Conservation (phyloP, 225 moss, liverwort and hornwort genomes). For the Antitrichia curtipendula region DNA sequence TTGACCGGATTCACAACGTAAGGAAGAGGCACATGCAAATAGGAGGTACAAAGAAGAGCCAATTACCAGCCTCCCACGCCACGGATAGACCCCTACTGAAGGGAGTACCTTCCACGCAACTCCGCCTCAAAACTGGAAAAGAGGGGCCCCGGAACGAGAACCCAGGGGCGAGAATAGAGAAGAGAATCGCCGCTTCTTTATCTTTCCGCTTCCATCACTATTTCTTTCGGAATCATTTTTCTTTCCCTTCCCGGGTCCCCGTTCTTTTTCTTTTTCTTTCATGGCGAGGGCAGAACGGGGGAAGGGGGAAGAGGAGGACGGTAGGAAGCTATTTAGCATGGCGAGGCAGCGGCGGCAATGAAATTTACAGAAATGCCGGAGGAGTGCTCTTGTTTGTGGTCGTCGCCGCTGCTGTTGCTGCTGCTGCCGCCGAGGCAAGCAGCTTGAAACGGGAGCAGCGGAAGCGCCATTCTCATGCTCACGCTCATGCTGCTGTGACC, state of each 20-base stretch:
- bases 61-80: not conserved
- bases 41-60: not conserved
- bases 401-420: slow-evolving; percentile 1
- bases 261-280: not conserved
- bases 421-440: slow-evolving; percentile 12
- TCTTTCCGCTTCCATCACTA: not conserved
- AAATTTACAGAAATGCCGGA: slow-evolving; percentile 40
- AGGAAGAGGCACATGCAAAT: not conserved
- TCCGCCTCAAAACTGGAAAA: not conserved
- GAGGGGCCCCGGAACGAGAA: not conserved
- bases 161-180: not conserved
- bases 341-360: slow-evolving; percentile 22
- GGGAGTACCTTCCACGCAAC: not conserved
- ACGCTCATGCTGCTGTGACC: slow-evolving; percentile 1
- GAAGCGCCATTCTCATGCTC: not conserved
- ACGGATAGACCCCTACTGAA: not conserved
- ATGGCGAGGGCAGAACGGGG: not conserved
- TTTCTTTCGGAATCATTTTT: not conserved
- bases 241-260: not conserved
- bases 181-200: not conserved
- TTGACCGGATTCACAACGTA: not conserved
- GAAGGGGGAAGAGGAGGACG: not conserved
- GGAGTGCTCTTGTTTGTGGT: not conserved
- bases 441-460: slow-evolving; percentile 6
- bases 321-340: slow-evolving; percentile 6